Evolutionary conservation across 2,329 filamentous ascomycete genomes (phyloP), one percentile per base, ranked within the genome.

Genomic region (Madurella fahalii): DNA sequence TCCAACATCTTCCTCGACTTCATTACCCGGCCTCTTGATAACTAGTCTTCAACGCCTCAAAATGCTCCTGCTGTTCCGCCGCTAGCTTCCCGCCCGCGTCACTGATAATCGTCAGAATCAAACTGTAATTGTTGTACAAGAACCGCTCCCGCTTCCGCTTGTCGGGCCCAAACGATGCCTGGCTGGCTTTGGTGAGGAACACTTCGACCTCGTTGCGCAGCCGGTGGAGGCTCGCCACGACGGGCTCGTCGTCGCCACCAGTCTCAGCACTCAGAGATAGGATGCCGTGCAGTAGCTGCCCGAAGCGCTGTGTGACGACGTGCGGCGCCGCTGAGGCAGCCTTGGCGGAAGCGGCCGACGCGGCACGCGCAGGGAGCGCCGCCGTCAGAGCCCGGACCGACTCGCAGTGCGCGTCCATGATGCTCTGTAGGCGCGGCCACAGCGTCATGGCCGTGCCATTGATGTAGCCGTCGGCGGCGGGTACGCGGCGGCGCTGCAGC

Each of bases 381-480:
- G 69, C 84, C 56, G 69, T 85, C 66, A 77, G 78, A 68, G 67
- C 80, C 49, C 87, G 87, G 37, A 99, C 80, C 1, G 90, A 95
- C 51, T 96, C 91, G 72, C 89, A 91, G 68, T 99, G 94, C 52
- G 86, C 81, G 68, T 96, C 92, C 84, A 99, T 95, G 63, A 96
- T 85, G 53, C 90, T 83, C 71, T 99, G 95, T 65, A 99, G 89
- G 25, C 93, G 86, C 8, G 94, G 94, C 94, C 94, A 99, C 5
- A 99, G 82, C 2, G 94, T 82, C 90, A 99, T 99, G 66, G 88
- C 92, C 5, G 90, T 95, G 44, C 85, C 92, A 69, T 99, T 99
- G 68, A 96, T 86, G 68, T 99, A 99, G 40, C 84, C 81, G 67
- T 99, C 94, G 2, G 90, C 85, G 5, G 90, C 86, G 0, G 94